Evolutionary conservation across 1,284 basidiomycete genomes (phyloP).

Genomic region (Abortiporus biennis): DNA sequence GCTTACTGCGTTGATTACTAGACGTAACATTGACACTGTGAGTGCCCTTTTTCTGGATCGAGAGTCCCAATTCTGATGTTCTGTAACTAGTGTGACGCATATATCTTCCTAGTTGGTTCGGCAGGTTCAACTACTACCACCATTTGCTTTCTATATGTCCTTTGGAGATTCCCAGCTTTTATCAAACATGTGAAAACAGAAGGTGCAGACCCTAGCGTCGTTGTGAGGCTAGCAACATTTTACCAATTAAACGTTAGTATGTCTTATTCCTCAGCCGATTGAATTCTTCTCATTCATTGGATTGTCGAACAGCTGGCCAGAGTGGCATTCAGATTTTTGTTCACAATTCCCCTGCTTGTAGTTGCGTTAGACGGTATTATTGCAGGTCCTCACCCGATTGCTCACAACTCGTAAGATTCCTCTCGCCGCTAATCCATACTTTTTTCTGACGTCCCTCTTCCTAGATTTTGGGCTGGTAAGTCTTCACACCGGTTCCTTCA

Average conservation of each 20-base stretch:
- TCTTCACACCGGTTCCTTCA: not conserved
- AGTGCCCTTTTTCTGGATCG: constrained; percentile 13
- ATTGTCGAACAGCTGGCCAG: constrained; percentile 41
- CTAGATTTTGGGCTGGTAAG: constrained; percentile 48
- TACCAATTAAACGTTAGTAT: constrained; percentile 67
- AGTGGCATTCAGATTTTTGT: constrained; percentile 64
- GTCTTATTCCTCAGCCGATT: constrained; percentile 4
- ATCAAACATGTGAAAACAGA: constrained; percentile 60
- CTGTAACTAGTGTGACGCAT: constrained; percentile 47
- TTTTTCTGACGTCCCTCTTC: constrained; percentile 6
- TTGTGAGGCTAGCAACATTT: constrained; percentile 63
- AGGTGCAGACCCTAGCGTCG: constrained; percentile 63
- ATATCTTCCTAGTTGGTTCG: constrained; percentile 65
- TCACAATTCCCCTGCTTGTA: constrained; percentile 58
- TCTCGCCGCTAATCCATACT: constrained; percentile 15
- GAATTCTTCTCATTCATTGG: not conserved
- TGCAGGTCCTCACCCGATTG: constrained; percentile 36
- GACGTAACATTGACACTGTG: constrained; percentile 51
- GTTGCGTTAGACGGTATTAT: constrained; percentile 56
- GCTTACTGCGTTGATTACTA: constrained; percentile 50
- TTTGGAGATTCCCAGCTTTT: constrained; percentile 61
- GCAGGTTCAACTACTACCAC: constrained; percentile 58
- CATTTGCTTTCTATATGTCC: constrained; percentile 59
- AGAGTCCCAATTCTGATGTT: not conserved
- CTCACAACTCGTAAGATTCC: constrained; percentile 52